phyloP scores from a whole-genome alignment of 2,329 filamentous ascomycete species.

The Colletotrichum falcatum region DNA sequence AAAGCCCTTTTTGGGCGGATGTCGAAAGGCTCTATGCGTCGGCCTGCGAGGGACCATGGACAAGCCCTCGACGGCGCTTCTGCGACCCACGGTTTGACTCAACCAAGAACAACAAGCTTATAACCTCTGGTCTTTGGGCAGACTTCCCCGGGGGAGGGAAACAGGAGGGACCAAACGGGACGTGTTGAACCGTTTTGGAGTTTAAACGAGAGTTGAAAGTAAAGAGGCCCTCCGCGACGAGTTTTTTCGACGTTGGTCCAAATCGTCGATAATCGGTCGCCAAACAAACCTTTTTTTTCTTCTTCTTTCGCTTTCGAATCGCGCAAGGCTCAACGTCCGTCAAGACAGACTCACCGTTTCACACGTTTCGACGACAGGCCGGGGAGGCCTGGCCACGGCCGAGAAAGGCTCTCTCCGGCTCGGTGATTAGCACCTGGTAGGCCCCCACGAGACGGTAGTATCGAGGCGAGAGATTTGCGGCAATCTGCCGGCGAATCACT shows the following conservation, averaged over 20 bases:
- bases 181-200: background rate
- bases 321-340: slow-evolving; percentile 11
- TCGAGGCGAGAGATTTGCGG: background rate
- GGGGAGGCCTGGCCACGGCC: background rate
- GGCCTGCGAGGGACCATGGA: background rate
- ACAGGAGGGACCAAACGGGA: no score
- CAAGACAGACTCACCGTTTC: slow-evolving; percentile 15
- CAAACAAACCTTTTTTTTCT: background rate
- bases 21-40: background rate
- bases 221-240: background rate
- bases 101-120: background rate
- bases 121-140: background rate
- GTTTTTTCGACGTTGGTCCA: no score
- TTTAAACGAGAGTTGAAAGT: background rate
- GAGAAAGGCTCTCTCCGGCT: background rate
- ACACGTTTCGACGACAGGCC: slow-evolving; percentile 31
- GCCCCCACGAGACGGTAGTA: background rate
- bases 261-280: no score
- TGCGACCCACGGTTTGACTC: no score
- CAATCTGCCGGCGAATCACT: slow-evolving; percentile 14
- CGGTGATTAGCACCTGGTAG: background rate
- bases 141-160: no score
- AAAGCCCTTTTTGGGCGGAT: slow-evolving; percentile 7
- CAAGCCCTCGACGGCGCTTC: background rate
- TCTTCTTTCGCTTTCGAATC: background rate